Base-by-base conservation (phyloP, 495 filamentous ascomycete genomes). In the Hypoxylon subgilvum region DNA sequence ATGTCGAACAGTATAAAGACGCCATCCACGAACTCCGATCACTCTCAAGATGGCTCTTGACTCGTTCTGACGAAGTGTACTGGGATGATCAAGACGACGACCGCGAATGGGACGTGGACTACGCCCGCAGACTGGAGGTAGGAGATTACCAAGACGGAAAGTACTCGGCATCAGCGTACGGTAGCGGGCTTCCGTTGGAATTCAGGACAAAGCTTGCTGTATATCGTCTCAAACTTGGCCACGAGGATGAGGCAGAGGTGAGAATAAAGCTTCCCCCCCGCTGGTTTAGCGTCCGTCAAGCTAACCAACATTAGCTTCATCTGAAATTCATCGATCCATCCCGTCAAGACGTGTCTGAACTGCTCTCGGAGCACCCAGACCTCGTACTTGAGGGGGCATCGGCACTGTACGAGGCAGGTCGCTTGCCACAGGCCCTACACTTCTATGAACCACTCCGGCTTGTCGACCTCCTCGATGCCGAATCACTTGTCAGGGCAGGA, bases 21-120 rank as follows among this genome's bases (percentile, higher is more conserved):
- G 92, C 88, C 7, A 78, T 96, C 4, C 67, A 68, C 16, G 79
- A 86, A 61, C 72, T 94, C 8, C 93, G 88, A 68, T 73, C 75
- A 10, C 65, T 96, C 3, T 81, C 87, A 19, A 79, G 94, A 40
- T 96, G 92, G 92, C 75, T 96, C 19, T 74, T 95, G 23, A 89
- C 90, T 16, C 86, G 94, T 19, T 75, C 78, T 25, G 75, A 79
- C 12, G 95, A 97, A 65, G 67, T 48, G 9, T 91, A 84, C 63
- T 98, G 94, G 94, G 88, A 96, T 47, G 67, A 79, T n/a, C 69
- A 79, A 6, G 78, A 83, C 5, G 91, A 97, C 67, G 94, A 98
- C 71, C 82, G 92, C 51, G 94, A 98, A 76, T 98, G 91, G 89
- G 94, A 98, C 66, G 60, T 81, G 2, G 81, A 85, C 21, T 84